Evolutionary conservation across 352 stramenopile genomes (phyloP).

Genomic region (Pythium guiyangense): DNA sequence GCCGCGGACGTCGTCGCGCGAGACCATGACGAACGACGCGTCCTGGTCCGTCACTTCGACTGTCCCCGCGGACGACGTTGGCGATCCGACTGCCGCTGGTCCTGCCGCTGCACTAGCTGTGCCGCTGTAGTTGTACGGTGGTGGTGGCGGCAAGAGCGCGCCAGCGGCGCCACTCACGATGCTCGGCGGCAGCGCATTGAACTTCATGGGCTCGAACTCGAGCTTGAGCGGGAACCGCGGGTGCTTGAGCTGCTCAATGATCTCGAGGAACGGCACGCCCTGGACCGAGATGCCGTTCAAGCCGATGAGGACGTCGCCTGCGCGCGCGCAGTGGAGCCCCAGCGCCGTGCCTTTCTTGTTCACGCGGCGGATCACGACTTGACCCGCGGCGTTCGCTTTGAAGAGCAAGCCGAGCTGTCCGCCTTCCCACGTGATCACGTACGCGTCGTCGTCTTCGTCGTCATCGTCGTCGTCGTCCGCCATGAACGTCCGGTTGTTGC

Average conservation of each 20-base stretch:
- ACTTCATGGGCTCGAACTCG: conserved; percentile 59
- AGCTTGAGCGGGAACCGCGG: conserved; percentile 62
- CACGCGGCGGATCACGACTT: conserved; percentile 65
- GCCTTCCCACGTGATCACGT: conserved; percentile 64
- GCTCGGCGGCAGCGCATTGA: conserved; percentile 16
- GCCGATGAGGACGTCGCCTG: conserved; percentile 70
- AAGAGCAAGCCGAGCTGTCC: conserved; percentile 72
- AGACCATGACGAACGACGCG: conserved; percentile 11
- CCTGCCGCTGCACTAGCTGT: no score
- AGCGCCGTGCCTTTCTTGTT: conserved; percentile 65
- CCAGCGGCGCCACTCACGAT: neutral
- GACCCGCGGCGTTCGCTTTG: conserved; percentile 44
- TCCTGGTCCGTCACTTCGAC: conserved; percentile 15
- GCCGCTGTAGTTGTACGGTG: conserved; percentile 4
- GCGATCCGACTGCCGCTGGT: conserved; percentile 5
- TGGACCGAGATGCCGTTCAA: conserved; percentile 56
- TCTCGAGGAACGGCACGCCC: conserved; percentile 45
- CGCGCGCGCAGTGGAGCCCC: conserved; percentile 55
- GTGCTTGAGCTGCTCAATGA: conserved; percentile 61
- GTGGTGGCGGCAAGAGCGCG: neutral
- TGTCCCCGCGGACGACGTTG: conserved; percentile 30
- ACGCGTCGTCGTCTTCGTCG: conserved; percentile 63
- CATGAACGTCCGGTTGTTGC: conserved; percentile 8
- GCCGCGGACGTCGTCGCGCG: neutral
- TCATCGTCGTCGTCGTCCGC: conserved; percentile 37